Conservation (phyloP, 2,329 filamentous ascomycete genomes). For the Fusarium sp. region DNA sequence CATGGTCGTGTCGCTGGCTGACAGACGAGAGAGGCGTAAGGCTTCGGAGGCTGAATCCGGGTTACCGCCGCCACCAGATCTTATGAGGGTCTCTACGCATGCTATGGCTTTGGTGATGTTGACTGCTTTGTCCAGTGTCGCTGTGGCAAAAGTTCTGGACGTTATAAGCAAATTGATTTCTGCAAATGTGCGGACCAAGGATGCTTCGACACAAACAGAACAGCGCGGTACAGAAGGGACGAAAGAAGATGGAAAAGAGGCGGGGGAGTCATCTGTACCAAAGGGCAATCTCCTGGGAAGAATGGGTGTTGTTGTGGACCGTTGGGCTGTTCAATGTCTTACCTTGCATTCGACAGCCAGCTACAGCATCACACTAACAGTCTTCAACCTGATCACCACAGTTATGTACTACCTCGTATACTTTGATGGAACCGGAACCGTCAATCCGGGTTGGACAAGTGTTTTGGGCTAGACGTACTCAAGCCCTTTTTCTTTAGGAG, state of each 20-base stretch:
- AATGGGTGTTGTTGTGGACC: background rate
- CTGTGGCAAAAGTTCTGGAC: background rate
- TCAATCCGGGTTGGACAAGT: constrained; percentile 12
- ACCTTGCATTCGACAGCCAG: background rate
- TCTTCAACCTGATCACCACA: constrained; percentile 13
- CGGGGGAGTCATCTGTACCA: fast-evolving
- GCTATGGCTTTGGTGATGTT: background rate
- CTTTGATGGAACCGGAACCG: constrained; percentile 13
- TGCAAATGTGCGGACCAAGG: fast-evolving
- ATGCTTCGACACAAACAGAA: background rate
- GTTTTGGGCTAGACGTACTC: background rate
- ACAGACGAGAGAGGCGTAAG: background rate
- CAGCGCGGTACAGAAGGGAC: background rate
- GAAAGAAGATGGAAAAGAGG: fast-evolving
- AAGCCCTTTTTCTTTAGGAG: no score
- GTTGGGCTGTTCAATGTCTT: background rate
- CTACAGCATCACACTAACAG: background rate
- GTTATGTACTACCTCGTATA: constrained; percentile 13
- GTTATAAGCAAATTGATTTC: background rate
- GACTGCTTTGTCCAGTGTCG: background rate
- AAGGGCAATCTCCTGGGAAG: background rate
- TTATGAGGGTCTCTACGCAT: background rate
- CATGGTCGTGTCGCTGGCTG: background rate
- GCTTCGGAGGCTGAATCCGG: background rate
- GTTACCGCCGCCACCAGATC: background rate